Evolutionary conservation across 2,329 filamentous ascomycete genomes (phyloP), one percentile per base, ranked within the genome.

Genomic region (Beauveria asiatica): DNA sequence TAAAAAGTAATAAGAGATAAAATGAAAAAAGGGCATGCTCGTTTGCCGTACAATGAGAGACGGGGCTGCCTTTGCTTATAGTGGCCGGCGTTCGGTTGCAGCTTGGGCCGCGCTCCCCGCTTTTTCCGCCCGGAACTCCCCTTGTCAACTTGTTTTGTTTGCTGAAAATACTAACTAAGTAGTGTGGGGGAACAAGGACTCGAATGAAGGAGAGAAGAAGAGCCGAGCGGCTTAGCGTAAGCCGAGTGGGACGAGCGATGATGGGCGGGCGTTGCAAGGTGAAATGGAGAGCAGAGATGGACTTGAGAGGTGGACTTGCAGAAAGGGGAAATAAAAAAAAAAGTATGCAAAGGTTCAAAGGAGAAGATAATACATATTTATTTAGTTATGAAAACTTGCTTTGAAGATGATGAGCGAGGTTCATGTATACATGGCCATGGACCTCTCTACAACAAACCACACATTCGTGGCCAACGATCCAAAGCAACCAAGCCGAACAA

Each of bases 161-260:
- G 42, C 17, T 10, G 10, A 37, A 37, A 37, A 37, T 33, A n/a
- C n/a, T n/a, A n/a, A n/a, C n/a, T 5, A 5, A 3, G 23, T 23
- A 17, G 19, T 59, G 48, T 59, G 57, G 48, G 57, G 57, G n/a
- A n/a, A n/a, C n/a, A 46, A 23, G 41, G 19, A 37, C 33, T 11
- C 17, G 9, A 30, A 33, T 11, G 30, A 33, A 33, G 30, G 30
- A 11, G 30, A 33, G 11, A 11, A 33, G 4, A 33, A 19, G 42
- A 49, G 50, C 51, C 50, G 58, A 60, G 51, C 58, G 58, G 51
- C 50, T 60, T 54, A 60, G 50, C 58, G 49, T 60, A 60, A 60
- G 58, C 58, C 58, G 58, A 59, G 49, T 25, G 10, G 25, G 45
- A 30, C 5, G 1, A 5, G 11, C 30, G 4, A 5, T 25, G 4